Evolutionary conservation across 768 basidiomycete species (phyloP), one percentile per base, ranked within the genome.

Genomic region (Lactarius sanguifluus): DNA sequence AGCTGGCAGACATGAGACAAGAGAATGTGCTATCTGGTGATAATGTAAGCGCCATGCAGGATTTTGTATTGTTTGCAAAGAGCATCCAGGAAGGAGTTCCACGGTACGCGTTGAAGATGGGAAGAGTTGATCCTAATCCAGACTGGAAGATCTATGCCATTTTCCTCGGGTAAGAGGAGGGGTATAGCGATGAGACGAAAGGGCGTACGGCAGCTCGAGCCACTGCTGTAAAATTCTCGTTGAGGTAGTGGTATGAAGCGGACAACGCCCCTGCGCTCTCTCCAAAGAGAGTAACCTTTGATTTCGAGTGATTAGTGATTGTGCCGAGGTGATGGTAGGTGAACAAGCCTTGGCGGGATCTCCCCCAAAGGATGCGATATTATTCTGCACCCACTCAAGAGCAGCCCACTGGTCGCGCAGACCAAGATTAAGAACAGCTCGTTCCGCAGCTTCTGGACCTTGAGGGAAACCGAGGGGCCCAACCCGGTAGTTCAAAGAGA

Each of bases 401-500:
- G 70, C 70, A 36, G 77, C 65, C 18, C 79, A 69, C 69, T 82
- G 79, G 67, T 86, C 84, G 36, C 75, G 77, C 25, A 85, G 74
- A 1, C 78, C 83, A 34, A 84, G 75, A 69, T 83, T 84, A 10
- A 82, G 75, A 10, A 34, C 77, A 12, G 75, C 76, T 5, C 75
- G 74, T 16, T 73, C 66, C 6, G 72, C 74, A 20, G 83, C 83
- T 76, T 81, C 78, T 10, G 72, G 63, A 6, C 81, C 80, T 65
- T 77, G 76, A 5, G 81, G 78, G 62, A 81, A 85, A 0, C 84
- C 85, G 16, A 84, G 77, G 5, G 81, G 78, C 7, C 80, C 81
- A 18, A 85, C 70, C 43, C 85, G 77, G 69, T 86, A 85, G 70
- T 85, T 82, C 69, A 83, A 68, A 45, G 77, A 79, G 38, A 82